phyloP scores from a whole-genome alignment of 106 monocot species.

The Cymbidium sinense region DNA sequence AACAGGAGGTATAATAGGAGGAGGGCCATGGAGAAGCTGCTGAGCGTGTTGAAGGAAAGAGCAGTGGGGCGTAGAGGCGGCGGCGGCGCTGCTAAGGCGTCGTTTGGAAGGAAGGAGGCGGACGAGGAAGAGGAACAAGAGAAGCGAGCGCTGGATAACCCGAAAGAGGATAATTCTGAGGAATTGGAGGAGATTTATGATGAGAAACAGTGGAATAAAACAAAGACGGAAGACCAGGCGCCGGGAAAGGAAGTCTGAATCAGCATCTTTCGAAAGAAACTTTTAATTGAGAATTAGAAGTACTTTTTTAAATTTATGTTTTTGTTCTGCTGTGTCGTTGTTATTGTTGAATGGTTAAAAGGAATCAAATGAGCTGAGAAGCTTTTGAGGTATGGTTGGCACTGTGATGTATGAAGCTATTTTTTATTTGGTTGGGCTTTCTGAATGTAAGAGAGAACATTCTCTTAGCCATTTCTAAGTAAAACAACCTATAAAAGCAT shows the following conservation, averaged over 20 bases:
- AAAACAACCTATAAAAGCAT: too few relatives aligned
- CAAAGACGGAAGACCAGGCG: neutral
- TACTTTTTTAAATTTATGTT: neutral
- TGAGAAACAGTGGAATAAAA: slow-evolving; percentile 9
- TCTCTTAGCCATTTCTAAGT: too few relatives aligned
- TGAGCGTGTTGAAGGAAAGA: slow-evolving; percentile 29
- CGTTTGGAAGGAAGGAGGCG: slow-evolving; percentile 5
- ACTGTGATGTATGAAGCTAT: neutral
- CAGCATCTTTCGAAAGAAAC: too few relatives aligned
- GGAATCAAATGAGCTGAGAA: neutral
- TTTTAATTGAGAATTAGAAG: neutral
- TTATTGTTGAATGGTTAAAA: neutral
- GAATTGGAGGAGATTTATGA: neutral
- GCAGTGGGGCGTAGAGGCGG: slow-evolving; percentile 13
- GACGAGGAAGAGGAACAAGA: slow-evolving; percentile 56
- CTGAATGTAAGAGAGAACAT: neutral
- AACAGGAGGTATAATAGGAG: slow-evolving; percentile 36
- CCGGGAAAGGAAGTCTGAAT: neutral
- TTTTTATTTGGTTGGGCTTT: neutral
- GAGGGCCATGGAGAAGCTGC: slow-evolving; percentile 33
- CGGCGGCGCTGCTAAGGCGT: neutral
- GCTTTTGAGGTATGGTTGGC: neutral
- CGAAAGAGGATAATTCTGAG: slow-evolving; percentile 25
- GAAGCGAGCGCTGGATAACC: slow-evolving; percentile 70
- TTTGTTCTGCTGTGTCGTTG: neutral